These are phyloP conservation scores for Pseudognaphalium luteoalbum DNA, from an alignment of 129 eudicot genomes.

Conservation along the genomic window DNA sequence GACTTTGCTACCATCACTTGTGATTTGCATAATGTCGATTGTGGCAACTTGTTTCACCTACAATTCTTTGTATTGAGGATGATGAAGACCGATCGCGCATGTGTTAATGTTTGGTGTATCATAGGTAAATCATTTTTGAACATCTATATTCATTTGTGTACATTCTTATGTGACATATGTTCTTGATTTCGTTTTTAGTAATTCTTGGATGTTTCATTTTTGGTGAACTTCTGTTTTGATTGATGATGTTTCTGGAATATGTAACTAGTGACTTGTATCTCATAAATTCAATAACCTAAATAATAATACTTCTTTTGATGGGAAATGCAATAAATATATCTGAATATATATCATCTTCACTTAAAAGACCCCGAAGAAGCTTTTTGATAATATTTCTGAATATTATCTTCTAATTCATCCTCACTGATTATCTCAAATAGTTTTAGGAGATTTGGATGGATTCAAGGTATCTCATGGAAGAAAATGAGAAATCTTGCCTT, in stretches of 20 bases:
- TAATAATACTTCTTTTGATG: no score
- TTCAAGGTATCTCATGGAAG: no score
- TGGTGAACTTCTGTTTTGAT: constrained; percentile 1
- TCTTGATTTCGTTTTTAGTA: constrained; percentile 6
- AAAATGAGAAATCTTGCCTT: no score
- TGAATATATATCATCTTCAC: no score
- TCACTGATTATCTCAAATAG: no score
- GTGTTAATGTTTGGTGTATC: constrained; percentile 10
- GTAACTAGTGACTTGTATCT: no score
- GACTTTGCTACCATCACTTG: constrained; percentile 76
- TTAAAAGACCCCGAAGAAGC: no score
- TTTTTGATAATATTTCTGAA: no score
- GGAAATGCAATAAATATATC: no score
- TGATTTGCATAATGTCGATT: constrained; percentile 75
- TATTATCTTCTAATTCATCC: no score
- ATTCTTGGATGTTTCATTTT: constrained; percentile 10
- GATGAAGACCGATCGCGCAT: not conserved
- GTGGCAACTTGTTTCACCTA: constrained; percentile 83
- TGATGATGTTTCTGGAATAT: not conserved
- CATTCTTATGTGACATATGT: constrained; percentile 23
- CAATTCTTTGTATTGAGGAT: constrained; percentile 65
- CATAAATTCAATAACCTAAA: no score
- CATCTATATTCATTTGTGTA: constrained; percentile 34
- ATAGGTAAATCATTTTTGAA: constrained; percentile 17
- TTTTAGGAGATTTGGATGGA: no score